Evolutionary conservation across 805 yeast species (phyloP), one percentile per base, ranked within the genome.

Genomic region (Dipodascus albidus): DNA sequence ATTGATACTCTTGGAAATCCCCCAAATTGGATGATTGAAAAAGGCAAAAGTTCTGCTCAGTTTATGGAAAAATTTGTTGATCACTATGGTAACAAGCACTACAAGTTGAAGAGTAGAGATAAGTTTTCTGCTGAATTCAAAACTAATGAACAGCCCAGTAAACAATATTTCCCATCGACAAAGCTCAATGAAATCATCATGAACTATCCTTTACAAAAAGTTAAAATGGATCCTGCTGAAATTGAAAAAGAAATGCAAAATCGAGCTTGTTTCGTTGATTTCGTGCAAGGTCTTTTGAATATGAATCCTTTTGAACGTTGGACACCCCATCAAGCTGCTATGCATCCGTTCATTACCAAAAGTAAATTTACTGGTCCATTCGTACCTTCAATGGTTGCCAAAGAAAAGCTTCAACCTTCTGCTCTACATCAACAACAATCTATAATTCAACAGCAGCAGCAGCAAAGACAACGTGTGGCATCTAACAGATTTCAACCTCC

Each of bases 21-120:
- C 22, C 97, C 96, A 9, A 72, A 83, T 22, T 95, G 96, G 87
- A 93, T 93, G 99, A 75, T 91, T 59, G 97, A 91, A 58, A 88
- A 87, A 81, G 99, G 98, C 23, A 84, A 87, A 59, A 88, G 84
- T 66, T 76, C 96, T 1, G 69, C 74, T 49, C 80, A 82, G 59
- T 93, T 85, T 60, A 75, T 85, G 69, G 78, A 77, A 54, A 78
- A 78, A 57, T 67, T 58, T 24, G 57, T 64, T 61, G 66, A 69
- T 56, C 59, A 70, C 57, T 63, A 63, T 55, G 71, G 73, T 17
- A 59, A 63, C 23, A 67, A 65, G 51, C 57, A 61, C 22, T 71
- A 68, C 57, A 74, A 61, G 52, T 70, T 70, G 70, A 83, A 71
- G 70, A 74, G 74, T 60, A 65, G 78, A 33, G 74, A 71, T 47